Percentiles rank a stretch among this genome's conserved stretches.
Evolutionary conservation across 83 land plant genomes (phyloP).

Genomic region (Thuja plicata): DNA sequence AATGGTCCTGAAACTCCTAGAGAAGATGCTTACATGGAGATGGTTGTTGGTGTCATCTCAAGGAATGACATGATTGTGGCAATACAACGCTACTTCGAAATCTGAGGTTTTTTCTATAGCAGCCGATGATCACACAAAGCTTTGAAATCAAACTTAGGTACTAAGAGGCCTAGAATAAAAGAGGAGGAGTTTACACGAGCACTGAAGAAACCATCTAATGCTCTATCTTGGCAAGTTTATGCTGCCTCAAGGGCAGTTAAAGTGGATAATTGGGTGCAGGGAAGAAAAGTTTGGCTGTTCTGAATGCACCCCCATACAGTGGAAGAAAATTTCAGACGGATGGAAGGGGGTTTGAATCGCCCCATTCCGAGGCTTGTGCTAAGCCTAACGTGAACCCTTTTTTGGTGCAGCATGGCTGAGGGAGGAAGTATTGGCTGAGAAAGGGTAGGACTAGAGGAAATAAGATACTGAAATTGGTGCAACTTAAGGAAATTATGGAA

Average conservation of each 20-base stretch:
- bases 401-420: conserved; percentile 86
- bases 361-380: conserved; percentile 12
- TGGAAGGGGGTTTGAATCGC: neutral
- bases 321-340: neutral
- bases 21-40: too few relatives aligned
- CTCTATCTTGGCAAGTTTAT: conserved; percentile 17
- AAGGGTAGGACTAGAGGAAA: conserved; percentile 73
- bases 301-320: conserved; percentile 13
- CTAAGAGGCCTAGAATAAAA: too few relatives aligned
- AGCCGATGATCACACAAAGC: too few relatives aligned
- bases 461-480: conserved; percentile 60
- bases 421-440: conserved; percentile 81
- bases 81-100: too few relatives aligned
- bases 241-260: conserved; percentile 2
- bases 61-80: too few relatives aligned
- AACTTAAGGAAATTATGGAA: too few relatives aligned
- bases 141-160: too few relatives aligned
- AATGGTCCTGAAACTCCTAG: too few relatives aligned
- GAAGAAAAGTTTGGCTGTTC: conserved; percentile 40
- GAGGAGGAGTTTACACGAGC: too few relatives aligned
- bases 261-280: conserved; percentile 44
- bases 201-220: neutral
- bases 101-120: too few relatives aligned
- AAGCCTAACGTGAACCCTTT: conserved; percentile 48
- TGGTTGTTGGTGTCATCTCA: too few relatives aligned